Base-by-base conservation (phyloP, 2,329 filamentous ascomycete genomes). In the Penicillium sp. region DNA sequence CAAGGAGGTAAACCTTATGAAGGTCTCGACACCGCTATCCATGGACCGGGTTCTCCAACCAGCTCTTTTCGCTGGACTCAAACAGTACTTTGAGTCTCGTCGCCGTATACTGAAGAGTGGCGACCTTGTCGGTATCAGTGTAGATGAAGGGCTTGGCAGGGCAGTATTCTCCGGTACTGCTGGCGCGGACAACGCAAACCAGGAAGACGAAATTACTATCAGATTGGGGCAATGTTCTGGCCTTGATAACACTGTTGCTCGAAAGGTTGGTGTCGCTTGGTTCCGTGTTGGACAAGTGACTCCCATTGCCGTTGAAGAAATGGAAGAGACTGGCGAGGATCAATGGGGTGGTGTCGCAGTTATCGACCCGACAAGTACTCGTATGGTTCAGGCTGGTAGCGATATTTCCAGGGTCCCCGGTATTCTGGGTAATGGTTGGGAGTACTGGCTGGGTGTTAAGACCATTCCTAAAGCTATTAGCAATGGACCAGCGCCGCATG, bases 311-410 rank as follows among this genome's bases (percentile, higher is more conserved):
- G 62, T 72, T 10, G 72, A 74, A 66, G 61, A 85, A 76, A 62
- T 78, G 65, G 82, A 85, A 31, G 82, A 83, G 13, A 78, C 83
- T 2, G 81, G 82, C 3, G 83, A 86, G 45, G 86, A 89, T 47
- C 77, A 86, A 8, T 99, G 94, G 94, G 90, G 90, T 34, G 88
- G 89, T 1, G 85, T 93, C 36, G 90, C 88, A 2, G 87, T 87
- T 43, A 90, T 99, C 45, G 93, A 97, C 69, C 89, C 89, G 42
- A 83, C 87, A 6, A 88, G 86, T 53, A 95, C 95, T 3, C 88
- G 90, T 54, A 93, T 97, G 80, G 89, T 92, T 53, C 91, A 95
- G 66, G 91, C 92, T 33, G 94, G 94, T 3, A 95, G 88, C 59
- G 89, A 91, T 65, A 88, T 89, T 42, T 87, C 88, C 65, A 86